Percentiles rank a stretch among this genome's conserved stretches.
These are phyloP conservation scores for Heracleum sosnowskyi DNA, from an alignment of 129 eudicot genomes.

Conservation along the genomic window DNA sequence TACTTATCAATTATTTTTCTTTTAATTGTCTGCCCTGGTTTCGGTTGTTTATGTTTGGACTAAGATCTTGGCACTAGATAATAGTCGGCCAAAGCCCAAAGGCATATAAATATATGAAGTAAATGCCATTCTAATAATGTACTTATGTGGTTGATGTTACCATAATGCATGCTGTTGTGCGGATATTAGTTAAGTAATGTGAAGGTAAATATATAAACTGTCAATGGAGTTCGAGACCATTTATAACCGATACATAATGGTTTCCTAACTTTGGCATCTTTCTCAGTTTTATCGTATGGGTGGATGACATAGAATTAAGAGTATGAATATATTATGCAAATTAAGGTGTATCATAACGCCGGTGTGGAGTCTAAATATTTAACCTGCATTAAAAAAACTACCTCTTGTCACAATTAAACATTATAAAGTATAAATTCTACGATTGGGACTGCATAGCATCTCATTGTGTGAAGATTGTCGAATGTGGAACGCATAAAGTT, in stretches of 20 bases:
- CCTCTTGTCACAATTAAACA: no score
- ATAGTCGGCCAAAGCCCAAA: no score
- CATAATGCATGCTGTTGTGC: neutral
- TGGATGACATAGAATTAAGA: neutral
- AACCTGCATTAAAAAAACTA: no score
- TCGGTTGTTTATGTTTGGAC: neutral
- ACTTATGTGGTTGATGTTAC: neutral
- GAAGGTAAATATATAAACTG: neutral
- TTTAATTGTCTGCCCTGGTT: neutral
- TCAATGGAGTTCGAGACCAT: no score
- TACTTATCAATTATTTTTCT: neutral
- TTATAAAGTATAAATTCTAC: no score
- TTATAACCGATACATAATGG: no score
- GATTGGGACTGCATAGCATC: neutral
- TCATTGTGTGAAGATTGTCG: no score
- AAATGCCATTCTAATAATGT: neutral
- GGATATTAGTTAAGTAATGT: neutral
- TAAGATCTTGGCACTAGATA: neutral
- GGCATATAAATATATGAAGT: neutral
- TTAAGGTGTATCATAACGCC: neutral
- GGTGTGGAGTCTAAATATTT: constrained; percentile 1
- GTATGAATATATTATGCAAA: neutral
- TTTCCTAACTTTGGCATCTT: no score
- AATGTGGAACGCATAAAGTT: no score
- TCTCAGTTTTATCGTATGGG: neutral